Evolutionary conservation across 306 rosid species (phyloP), one percentile per base, ranked within the genome.

Genomic region (Adenanthera pavonina): DNA sequence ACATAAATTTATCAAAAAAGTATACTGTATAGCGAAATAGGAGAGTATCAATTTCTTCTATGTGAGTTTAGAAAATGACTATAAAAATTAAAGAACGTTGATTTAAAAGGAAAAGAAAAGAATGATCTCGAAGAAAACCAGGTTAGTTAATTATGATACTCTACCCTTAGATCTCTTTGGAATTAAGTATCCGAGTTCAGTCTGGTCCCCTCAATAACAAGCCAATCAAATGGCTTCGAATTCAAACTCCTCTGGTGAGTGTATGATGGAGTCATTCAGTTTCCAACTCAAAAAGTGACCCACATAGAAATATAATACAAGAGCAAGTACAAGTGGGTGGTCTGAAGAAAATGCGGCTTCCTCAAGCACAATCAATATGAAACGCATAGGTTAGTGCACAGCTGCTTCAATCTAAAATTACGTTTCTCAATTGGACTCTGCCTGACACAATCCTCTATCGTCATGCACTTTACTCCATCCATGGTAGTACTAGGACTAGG

Each of bases 131-230:
- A 72, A 61, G 78, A 46, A 66, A 80, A 30, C 33, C 33, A 64
- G 62, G 77, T 68, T 65, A 47, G 75, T 64, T 70, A 83, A 78
- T 68, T 12, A 68, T 19, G 68, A 81, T 67, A 33, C 19, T 38
- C 68, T 43, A 82, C 73, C 72, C 47, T 35, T 49, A 36, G 64
- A 59, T 80, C 74, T 77, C 84, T 85, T 79, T 51, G 53, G 83
- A 80, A 67, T 79, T 52, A 81, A 85, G 89, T 65, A 73, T 69
- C 62, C 25, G 40, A 66, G 30, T 71, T 75, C 54, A 59, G 68
- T 54, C 14, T 86, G 87, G 87, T 87, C 89, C 90, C 89, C 66
- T 79, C 82, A 83, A 73, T 83, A 69, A 80, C 69, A 74, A 80
- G 79, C 84, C 86, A 77, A 84, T 84, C 75, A 81, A 69, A 54